A percentile compares a stretch with the other conserved stretches of the same genome.
Conservation (phyloP, 2,329 filamentous ascomycete genomes). For the Arthrinium puccinioides region DNA sequence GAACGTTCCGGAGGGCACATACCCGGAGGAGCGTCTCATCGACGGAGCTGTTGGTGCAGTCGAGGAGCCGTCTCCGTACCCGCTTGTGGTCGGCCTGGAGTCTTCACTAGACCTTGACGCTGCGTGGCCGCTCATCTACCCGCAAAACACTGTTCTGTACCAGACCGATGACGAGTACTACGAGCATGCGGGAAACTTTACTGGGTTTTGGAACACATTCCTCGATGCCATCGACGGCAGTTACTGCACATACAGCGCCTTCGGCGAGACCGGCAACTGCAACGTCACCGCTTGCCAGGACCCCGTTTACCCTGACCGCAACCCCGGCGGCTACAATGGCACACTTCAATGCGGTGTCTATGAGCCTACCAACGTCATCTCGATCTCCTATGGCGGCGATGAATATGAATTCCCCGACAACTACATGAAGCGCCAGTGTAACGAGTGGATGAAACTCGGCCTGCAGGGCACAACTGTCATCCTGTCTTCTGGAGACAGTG, state of each 20-base stretch:
- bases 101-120: constrained; percentile 32
- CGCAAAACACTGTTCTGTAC: constrained; percentile 26
- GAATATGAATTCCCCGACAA: constrained; percentile 40
- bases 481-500: constrained; percentile 30
- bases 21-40: constrained; percentile 24
- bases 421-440: constrained; percentile 42
- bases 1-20: constrained; percentile 22
- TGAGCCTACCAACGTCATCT: constrained; percentile 48
- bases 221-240: constrained; percentile 13
- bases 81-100: constrained; percentile 14
- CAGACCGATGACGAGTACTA: constrained; percentile 32
- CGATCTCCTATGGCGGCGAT: constrained; percentile 44
- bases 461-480: constrained; percentile 37
- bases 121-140: constrained; percentile 31
- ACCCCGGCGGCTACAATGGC: constrained; percentile 36
- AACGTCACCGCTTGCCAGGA: constrained; percentile 10
- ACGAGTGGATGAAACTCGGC: constrained; percentile 41
- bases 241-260: constrained; percentile 15
- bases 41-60: constrained; percentile 25
- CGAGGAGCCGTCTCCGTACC: constrained; percentile 8
- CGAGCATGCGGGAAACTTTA: constrained; percentile 10
- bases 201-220: constrained; percentile 6
- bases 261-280: constrained; percentile 16
- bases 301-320: constrained; percentile 35
- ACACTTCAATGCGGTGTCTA: constrained; percentile 25